Evolutionary conservation across 306 rosid species (phyloP).

Genomic region (Sophora flavescens): DNA sequence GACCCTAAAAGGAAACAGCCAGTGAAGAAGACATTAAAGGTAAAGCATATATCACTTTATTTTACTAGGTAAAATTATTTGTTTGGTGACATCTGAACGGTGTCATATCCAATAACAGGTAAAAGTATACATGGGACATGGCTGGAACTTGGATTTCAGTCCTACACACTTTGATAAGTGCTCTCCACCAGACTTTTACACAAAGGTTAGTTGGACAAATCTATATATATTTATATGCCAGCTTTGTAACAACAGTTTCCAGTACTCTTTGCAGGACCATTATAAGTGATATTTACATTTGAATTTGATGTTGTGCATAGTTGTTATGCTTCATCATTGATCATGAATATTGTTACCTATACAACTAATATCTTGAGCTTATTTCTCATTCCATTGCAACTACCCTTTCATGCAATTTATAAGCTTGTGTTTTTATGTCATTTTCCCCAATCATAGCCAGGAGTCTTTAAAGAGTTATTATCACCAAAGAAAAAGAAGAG

Average conservation of each 20-base stretch:
- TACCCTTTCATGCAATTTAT: background rate
- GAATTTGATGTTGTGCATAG: conserved; percentile 1
- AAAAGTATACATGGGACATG: conserved; percentile 61
- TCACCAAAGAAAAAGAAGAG: background rate
- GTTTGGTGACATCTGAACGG: conserved; percentile 20
- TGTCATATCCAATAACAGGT: conserved; percentile 59
- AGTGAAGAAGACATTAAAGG: conserved; percentile 76
- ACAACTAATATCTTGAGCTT: background rate
- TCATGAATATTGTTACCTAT: conserved; percentile 2
- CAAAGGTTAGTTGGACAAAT: conserved; percentile 59
- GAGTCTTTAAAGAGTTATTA: background rate
- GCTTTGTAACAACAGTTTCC: conserved; percentile 1
- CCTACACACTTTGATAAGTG: conserved; percentile 62
- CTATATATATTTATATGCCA: background rate
- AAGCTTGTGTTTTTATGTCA: background rate
- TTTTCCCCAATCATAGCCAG: background rate
- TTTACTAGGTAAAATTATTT: conserved; percentile 27
- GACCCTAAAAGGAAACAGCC: conserved; percentile 64
- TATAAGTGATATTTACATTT: background rate
- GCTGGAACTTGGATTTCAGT: conserved; percentile 61
- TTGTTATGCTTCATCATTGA: background rate
- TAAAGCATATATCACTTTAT: conserved; percentile 37
- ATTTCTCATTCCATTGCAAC: conserved; percentile 5
- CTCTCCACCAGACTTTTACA: conserved; percentile 94
- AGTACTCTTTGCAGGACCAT: background rate